A percentile compares a stretch with the other conserved stretches of the same genome.
Evolutionary conservation across 2,329 filamentous ascomycete genomes (phyloP).

Genomic region (Hymenoscyphus albidus): DNA sequence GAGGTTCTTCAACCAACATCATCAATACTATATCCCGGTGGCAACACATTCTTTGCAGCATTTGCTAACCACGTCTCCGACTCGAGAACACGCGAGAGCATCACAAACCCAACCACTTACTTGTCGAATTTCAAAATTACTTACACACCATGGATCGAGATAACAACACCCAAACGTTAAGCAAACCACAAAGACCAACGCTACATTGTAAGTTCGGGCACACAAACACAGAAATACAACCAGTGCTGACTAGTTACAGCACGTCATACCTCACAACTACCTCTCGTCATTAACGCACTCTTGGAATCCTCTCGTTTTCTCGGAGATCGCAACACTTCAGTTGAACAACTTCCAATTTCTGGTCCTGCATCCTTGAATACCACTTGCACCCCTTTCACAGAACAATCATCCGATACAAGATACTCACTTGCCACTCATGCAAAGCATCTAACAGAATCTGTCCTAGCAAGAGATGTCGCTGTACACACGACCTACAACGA

Average conservation of each 20-base stretch:
- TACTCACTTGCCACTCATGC: too few species aligned
- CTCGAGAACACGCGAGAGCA: background rate
- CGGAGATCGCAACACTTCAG: background rate
- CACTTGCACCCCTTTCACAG: background rate
- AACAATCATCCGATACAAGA: background rate
- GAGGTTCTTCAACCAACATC: background rate
- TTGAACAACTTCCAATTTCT: background rate
- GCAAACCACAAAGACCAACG: background rate
- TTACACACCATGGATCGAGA: background rate
- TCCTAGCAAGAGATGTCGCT: too few species aligned
- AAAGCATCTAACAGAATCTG: too few species aligned
- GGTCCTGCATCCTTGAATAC: background rate
- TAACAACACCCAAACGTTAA: background rate
- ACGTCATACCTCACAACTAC: background rate
- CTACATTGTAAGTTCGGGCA: background rate
- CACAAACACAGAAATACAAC: background rate
- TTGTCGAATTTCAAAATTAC: background rate
- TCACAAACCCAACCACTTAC: background rate
- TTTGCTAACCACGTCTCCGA: background rate
- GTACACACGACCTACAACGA: too few species aligned
- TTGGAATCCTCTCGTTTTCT: background rate
- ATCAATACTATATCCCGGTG: background rate
- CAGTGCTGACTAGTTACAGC: background rate
- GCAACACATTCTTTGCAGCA: background rate
- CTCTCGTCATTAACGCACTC: background rate